Evolutionary conservation across 352 stramenopile genomes (phyloP).

Genomic region (Globisporangium nodosum): DNA sequence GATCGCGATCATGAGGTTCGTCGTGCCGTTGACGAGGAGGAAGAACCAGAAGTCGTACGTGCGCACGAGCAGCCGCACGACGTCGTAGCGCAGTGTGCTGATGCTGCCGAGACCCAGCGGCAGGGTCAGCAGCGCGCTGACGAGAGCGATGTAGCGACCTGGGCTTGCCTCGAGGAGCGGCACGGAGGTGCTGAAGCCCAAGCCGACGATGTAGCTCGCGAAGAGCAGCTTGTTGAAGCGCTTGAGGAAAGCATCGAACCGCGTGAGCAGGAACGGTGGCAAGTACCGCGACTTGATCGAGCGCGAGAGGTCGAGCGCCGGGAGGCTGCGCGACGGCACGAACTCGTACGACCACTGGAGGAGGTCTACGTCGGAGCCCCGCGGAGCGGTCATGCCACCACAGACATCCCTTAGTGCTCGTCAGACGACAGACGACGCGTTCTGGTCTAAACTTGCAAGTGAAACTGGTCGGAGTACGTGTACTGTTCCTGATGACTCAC

Average conservation of each 20-base stretch:
- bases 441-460: too few species aligned
- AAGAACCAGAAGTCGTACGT: slow-evolving; percentile 49
- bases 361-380: neutral
- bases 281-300: slow-evolving; percentile 27
- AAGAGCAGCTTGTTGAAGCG: slow-evolving; percentile 19
- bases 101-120: slow-evolving; percentile 24
- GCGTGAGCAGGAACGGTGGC: slow-evolving; percentile 11
- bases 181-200: slow-evolving; percentile 19
- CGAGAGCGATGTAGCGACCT: slow-evolving; percentile 11
- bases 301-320: slow-evolving; percentile 27
- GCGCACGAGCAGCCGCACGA: slow-evolving; percentile 21
- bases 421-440: too few species aligned
- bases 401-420: too few species aligned
- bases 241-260: slow-evolving; percentile 19
- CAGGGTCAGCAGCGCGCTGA: slow-evolving; percentile 18
- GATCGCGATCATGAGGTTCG: slow-evolving; percentile 18
- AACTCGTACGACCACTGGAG: slow-evolving; percentile 20
- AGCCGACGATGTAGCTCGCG: slow-evolving; percentile 10
- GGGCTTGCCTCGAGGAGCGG: slow-evolving; percentile 14
- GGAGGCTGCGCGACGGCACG: slow-evolving; percentile 21
- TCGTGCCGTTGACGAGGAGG: slow-evolving; percentile 18
- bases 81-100: slow-evolving; percentile 25
- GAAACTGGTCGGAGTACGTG: too few species aligned
- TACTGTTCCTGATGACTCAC: too few species aligned
- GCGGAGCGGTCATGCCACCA: slow-evolving; percentile 4